phyloP scores from a whole-genome alignment of 208 protist genomes.

The Herpetomonas muscarum region DNA sequence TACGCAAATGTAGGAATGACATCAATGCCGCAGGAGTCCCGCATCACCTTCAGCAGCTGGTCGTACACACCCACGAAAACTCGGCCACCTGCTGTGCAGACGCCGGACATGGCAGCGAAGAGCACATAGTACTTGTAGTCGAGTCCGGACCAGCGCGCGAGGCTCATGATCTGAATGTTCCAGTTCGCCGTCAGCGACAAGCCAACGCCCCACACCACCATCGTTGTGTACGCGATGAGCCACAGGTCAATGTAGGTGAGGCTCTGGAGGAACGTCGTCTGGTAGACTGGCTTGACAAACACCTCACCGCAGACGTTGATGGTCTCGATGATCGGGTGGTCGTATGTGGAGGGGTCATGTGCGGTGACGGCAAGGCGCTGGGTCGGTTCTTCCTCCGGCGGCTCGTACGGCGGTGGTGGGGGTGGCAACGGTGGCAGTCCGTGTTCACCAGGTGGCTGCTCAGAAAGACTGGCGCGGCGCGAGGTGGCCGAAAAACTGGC shows the following conservation, averaged over 20 bases:
- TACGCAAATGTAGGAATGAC: constrained; percentile 27
- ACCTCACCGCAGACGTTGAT: constrained; percentile 49
- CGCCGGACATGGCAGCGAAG: constrained; percentile 42
- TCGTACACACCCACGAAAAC: constrained; percentile 44
- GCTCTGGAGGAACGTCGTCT: constrained; percentile 35
- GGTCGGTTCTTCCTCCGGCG: too few species aligned
- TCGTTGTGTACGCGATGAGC: constrained; percentile 38
- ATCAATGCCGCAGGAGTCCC: constrained; percentile 9
- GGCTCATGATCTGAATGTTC: constrained; percentile 43
- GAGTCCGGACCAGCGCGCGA: constrained; percentile 19
- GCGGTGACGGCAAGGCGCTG: background rate
- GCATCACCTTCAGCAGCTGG: constrained; percentile 17
- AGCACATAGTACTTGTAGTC: constrained; percentile 45
- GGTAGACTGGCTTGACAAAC: constrained; percentile 50
- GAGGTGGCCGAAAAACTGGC: too few species aligned
- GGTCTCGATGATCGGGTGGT: constrained; percentile 30
- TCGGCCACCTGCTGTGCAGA: constrained; percentile 34
- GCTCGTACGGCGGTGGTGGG: too few species aligned
- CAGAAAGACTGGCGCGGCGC: too few species aligned
- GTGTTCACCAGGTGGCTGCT: too few species aligned
- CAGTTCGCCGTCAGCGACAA: constrained; percentile 43
- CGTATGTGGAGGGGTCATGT: constrained; percentile 23
- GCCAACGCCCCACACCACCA: constrained; percentile 49
- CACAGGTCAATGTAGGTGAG: constrained; percentile 51
- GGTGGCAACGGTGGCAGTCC: too few species aligned